These are phyloP conservation scores for Primulina huaijiensis DNA, from an alignment of 257 asterid species.

Conservation along the genomic window DNA sequence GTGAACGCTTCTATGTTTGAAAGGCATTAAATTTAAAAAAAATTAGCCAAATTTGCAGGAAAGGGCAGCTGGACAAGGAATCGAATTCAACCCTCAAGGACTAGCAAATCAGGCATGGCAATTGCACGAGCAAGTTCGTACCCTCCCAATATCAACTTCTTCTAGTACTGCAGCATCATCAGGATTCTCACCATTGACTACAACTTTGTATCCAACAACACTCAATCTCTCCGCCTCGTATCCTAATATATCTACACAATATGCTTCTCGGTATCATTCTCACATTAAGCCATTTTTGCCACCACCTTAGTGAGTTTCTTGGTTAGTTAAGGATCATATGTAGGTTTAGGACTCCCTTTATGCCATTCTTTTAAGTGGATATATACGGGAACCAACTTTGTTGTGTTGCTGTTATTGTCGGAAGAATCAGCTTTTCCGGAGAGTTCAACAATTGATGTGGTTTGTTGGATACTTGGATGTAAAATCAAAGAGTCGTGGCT, in stretches of 20 bases:
- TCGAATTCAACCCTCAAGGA: conserved; percentile 35
- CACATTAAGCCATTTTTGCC: conserved; percentile 39
- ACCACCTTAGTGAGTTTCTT: conserved; percentile 24
- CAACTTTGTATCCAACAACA: conserved; percentile 29
- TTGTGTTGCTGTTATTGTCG: not conserved
- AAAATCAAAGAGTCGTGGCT: not conserved
- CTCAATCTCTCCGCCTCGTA: conserved; percentile 36
- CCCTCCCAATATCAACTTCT: conserved; percentile 37
- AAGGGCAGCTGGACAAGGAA: conserved; percentile 31
- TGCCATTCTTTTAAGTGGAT: conserved; percentile 21
- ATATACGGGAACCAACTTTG: conserved; percentile 4
- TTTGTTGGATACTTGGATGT: not conserved
- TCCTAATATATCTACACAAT: conserved; percentile 27
- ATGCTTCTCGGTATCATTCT: conserved; percentile 32
- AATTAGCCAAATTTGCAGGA: conserved; percentile 31
- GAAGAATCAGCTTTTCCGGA: not conserved
- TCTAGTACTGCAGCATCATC: conserved; percentile 77
- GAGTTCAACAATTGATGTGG: not conserved
- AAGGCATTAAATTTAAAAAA: not conserved
- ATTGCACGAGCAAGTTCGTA: conserved; percentile 35
- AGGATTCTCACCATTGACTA: conserved; percentile 71
- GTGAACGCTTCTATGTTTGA: not conserved
- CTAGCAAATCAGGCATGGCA: conserved; percentile 46
- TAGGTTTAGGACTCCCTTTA: conserved; percentile 3
- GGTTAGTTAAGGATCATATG: conserved; percentile 5